Base-by-base conservation (phyloP, 1,139 yeast species). In the Geotrichum carabidarum region DNA sequence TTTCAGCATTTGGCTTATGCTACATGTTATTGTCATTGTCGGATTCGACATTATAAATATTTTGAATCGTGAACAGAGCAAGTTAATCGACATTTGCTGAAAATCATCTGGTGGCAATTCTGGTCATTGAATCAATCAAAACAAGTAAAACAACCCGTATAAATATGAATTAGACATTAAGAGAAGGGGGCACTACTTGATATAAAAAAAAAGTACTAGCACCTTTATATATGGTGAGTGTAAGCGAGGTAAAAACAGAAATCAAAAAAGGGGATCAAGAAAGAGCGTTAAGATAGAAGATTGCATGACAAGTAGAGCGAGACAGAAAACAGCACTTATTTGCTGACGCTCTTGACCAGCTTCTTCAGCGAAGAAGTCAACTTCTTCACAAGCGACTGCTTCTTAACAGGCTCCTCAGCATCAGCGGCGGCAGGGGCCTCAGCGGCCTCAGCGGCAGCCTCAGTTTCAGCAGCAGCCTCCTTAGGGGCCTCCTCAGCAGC, bases 401-500 rank as follows among this genome's bases (percentile, higher is more conserved):
- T 50, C 50, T 50, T 47, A 30, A 41, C 57, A 14, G 51, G 50
- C 36, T 38, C 48, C 34, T 40, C 51, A 42, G 51, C 40, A 8
- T 48, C 22, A 22, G 30, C 44, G n/a, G 36, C 41, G 44, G 61
- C 65, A 44, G 41, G 22, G n/a, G 49, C 14, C 22, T 17, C 44
- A 36, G 42, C 34, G 14, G 27, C 38, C 18, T 22, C 48, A n/a
- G 50, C 62, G 55, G 41, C 17, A 15, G 43, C 43, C 6, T 31
- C 30, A 17, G 31, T 22, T 14, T 18, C 44, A 9, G 32, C 41
- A 43, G 34, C 35, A 45, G 55, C 57, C 42, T 50, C 53, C 44
- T 60, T 53, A 47, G 48, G 55, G 36, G 51, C 53, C 41, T 36
- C 54, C 34, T 50, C 53, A 17, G 57, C 57, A 38, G 56, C 60